These are phyloP conservation scores for Coemansia sp. DNA, from an alignment of 192 early-diverging fungal genomes.

Conservation along the genomic window DNA sequence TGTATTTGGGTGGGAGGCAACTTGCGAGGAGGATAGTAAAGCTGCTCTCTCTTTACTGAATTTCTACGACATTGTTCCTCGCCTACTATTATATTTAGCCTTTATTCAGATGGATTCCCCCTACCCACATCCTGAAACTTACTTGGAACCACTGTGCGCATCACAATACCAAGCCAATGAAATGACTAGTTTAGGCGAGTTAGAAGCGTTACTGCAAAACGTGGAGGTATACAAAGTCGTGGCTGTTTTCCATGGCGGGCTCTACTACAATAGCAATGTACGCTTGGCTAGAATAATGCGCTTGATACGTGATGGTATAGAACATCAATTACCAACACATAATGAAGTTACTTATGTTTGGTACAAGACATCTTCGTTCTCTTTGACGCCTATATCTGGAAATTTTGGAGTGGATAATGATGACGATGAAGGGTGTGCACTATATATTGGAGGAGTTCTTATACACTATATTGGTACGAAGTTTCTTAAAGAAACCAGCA, in stretches of 20 bases:
- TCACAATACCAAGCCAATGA: not conserved
- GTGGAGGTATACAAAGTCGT: not conserved
- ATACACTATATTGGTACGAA: not conserved
- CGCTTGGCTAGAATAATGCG: not conserved
- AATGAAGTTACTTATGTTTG: not conserved
- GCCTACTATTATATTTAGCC: not conserved
- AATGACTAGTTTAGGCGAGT: not conserved
- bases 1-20: not conserved
- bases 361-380: not conserved
- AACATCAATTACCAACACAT: not conserved
- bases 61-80: not conserved
- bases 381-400: not conserved
- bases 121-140: no score
- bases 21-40: no score
- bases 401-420: not conserved
- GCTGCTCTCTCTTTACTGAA: not conserved
- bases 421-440: not conserved
- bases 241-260: not conserved
- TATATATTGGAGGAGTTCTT: not conserved
- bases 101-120: not conserved
- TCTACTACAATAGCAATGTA: not conserved
- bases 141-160: not conserved
- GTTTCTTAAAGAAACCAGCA: not conserved
- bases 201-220: not conserved
- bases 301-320: not conserved